Percentiles rank a stretch among this genome's conserved stretches.
Conservation (phyloP, 495 filamentous ascomycete genomes). For the Podospora didyma region DNA sequence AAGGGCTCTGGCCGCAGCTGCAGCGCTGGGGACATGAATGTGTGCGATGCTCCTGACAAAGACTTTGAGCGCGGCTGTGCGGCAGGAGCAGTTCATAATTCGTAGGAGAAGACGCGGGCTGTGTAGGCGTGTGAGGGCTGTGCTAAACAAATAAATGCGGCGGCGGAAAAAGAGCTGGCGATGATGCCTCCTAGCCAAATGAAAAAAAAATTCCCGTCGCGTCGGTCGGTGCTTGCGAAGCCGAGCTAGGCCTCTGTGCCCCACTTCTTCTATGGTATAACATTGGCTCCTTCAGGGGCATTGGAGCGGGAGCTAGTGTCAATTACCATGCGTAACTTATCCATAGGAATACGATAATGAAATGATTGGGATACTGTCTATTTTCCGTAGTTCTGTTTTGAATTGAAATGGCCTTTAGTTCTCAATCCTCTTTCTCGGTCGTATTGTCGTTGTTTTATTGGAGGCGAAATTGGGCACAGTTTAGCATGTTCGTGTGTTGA, state of each 20-base stretch:
- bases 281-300: neutral
- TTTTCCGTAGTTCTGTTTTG: too few species aligned
- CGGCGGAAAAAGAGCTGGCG: neutral
- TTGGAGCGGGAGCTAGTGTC: too few species aligned
- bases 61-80: conserved; percentile 38
- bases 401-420: too few species aligned
- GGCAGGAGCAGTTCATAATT: conserved; percentile 47
- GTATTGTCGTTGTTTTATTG: too few species aligned
- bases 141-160: neutral
- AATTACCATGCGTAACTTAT: too few species aligned
- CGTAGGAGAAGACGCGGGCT: neutral
- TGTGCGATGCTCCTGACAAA: conserved; percentile 48
- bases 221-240: neutral
- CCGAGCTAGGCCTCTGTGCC: neutral
- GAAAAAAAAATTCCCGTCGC: neutral
- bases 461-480: too few species aligned
- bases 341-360: too few species aligned
- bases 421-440: too few species aligned
- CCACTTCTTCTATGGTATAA: neutral
- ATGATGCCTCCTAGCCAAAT: neutral
- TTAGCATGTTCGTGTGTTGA: too few species aligned
- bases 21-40: conserved; percentile 28
- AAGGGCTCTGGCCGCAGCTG: conserved; percentile 8
- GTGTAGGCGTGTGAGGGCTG: neutral
- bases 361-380: too few species aligned